phyloP scores from a whole-genome alignment of 345 rosid species.

The Eucalyptus lansdowneana region DNA sequence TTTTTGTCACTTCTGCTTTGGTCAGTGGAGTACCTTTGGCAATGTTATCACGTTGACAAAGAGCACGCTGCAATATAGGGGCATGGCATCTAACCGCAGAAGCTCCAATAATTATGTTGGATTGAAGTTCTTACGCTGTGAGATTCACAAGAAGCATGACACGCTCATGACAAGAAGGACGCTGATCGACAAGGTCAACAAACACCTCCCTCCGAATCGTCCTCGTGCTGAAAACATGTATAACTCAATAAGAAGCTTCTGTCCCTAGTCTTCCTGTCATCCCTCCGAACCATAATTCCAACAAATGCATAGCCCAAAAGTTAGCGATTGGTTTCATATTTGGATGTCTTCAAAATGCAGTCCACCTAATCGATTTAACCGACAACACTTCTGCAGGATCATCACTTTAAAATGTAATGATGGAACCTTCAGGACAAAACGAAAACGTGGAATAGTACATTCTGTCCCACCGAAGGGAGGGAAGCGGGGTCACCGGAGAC shows the following conservation, averaged over 20 bases:
- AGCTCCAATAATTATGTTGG: background rate
- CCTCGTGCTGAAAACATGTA: background rate
- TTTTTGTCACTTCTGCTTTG: slow-evolving; percentile 3
- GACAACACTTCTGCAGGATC: background rate
- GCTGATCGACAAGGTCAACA: slow-evolving; percentile 82
- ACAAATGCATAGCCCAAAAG: background rate
- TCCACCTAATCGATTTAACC: background rate
- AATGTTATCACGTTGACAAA: slow-evolving; percentile 61
- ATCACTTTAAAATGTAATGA: background rate
- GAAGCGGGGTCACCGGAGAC: too few relatives aligned
- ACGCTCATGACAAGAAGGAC: slow-evolving; percentile 69
- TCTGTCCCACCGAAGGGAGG: background rate
- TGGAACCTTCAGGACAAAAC: background rate
- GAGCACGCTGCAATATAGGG: slow-evolving; percentile 68
- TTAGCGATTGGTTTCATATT: background rate
- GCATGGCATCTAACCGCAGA: background rate
- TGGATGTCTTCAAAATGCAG: background rate
- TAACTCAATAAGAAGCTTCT: background rate
- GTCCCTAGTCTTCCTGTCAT: background rate
- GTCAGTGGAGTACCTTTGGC: slow-evolving; percentile 34
- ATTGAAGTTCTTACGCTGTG: slow-evolving; percentile 35
- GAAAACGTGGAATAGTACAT: background rate
- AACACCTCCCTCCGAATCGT: background rate
- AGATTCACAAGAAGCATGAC: slow-evolving; percentile 72
- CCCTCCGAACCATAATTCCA: background rate